Evolutionary conservation across 306 rosid genomes (phyloP).

Genomic region (Fragaria iinumae): DNA sequence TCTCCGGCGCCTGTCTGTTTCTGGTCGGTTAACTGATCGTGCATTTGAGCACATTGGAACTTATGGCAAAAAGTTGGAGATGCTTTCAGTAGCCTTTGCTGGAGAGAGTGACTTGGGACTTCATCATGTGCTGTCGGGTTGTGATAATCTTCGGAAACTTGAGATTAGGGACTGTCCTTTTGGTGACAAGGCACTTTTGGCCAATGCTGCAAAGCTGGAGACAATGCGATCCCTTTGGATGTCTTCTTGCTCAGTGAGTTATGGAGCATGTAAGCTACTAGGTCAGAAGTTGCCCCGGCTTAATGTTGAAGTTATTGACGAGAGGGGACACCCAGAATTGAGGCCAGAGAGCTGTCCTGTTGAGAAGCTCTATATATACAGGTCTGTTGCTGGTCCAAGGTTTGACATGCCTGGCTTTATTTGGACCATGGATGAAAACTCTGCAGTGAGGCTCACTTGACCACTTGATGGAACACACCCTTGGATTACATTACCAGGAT

Average conservation of each 20-base stretch:
- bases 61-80: constrained; percentile 82
- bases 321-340: constrained; percentile 79
- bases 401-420: constrained; percentile 80
- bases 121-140: constrained; percentile 85
- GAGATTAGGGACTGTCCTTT: constrained; percentile 99
- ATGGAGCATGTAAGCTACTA: constrained; percentile 88
- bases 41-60: constrained; percentile 78
- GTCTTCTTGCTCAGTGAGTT: constrained; percentile 96
- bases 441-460: constrained; percentile 52
- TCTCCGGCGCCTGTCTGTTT: constrained; percentile 83
- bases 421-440: constrained; percentile 72
- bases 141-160: constrained; percentile 90
- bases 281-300: constrained; percentile 87
- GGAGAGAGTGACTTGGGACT: constrained; percentile 94
- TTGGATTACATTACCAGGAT: constrained; percentile 1
- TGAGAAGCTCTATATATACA: constrained; percentile 83
- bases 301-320: constrained; percentile 93
- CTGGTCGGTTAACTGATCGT: constrained; percentile 85
- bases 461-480: background rate
- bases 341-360: constrained; percentile 76
- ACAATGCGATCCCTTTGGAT: constrained; percentile 99
- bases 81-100: constrained; percentile 96
- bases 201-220: constrained; percentile 99
- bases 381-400: constrained; percentile 82
- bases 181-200: constrained; percentile 96